These are phyloP conservation scores for Scedosporium minutisporum DNA, from an alignment of 2,329 filamentous ascomycete species.

Conservation along the genomic window DNA sequence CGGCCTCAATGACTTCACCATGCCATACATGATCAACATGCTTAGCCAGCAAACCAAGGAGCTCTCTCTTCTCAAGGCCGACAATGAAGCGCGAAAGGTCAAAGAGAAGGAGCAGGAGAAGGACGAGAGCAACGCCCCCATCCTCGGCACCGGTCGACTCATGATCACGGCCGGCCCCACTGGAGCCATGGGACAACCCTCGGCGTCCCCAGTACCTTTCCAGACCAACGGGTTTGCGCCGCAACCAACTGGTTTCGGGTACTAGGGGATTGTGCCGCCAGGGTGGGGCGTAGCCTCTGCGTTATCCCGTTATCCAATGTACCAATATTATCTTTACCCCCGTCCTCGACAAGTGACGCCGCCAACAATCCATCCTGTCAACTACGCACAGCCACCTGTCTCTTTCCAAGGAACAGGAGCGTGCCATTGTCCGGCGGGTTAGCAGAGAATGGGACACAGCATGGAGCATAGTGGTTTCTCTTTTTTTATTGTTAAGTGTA, in stretches of 20 bases:
- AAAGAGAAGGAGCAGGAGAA: slow-evolving; percentile 64
- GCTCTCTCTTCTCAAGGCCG: slow-evolving; percentile 76
- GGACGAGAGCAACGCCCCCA: slow-evolving; percentile 88
- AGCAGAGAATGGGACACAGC: too few species aligned
- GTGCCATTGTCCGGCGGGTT: too few species aligned
- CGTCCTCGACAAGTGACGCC: not conserved
- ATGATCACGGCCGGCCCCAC: slow-evolving; percentile 89
- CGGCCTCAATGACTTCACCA: slow-evolving; percentile 90
- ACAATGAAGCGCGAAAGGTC: slow-evolving; percentile 89
- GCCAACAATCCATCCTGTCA: not conserved
- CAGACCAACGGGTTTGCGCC: slow-evolving; percentile 82
- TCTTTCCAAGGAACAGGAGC: too few species aligned
- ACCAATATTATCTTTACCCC: not conserved
- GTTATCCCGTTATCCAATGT: not conserved
- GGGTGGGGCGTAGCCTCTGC: not conserved
- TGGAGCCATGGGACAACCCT: slow-evolving; percentile 37
- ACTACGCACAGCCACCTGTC: not conserved
- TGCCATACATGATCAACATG: slow-evolving; percentile 99
- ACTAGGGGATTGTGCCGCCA: slow-evolving; percentile 25
- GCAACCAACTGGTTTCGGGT: slow-evolving; percentile 73
- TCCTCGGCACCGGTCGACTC: slow-evolving; percentile 76
- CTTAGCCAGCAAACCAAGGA: slow-evolving; percentile 82
- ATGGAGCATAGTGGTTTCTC: too few species aligned
- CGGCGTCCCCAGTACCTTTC: slow-evolving; percentile 60
- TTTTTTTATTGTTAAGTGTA: too few species aligned